These are phyloP conservation scores for Lipomyces orientalis DNA, from an alignment of 805 yeast species.

Conservation along the genomic window DNA sequence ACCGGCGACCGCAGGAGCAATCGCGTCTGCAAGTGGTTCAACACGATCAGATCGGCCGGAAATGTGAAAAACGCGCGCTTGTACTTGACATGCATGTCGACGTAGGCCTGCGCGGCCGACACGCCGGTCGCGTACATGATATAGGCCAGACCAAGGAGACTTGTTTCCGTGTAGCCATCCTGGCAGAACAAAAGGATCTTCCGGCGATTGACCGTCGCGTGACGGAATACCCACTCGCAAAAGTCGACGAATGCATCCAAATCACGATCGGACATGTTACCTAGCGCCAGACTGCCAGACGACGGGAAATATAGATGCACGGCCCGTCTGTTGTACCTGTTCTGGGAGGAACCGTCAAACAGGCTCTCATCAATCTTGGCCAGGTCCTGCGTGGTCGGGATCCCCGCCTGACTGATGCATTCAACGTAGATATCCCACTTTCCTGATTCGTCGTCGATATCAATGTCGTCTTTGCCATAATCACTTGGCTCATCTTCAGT, in stretches of 20 bases:
- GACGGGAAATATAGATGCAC: slow-evolving; percentile 65
- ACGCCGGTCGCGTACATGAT: slow-evolving; percentile 70
- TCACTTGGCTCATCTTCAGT: slow-evolving; percentile 27
- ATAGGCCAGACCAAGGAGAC: slow-evolving; percentile 73
- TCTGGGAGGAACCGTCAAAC: not conserved
- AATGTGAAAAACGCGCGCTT: slow-evolving; percentile 86
- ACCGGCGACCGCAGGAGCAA: slow-evolving; percentile 58
- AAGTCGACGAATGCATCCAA: slow-evolving; percentile 68
- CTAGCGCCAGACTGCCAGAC: slow-evolving; percentile 80
- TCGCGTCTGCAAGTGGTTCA: slow-evolving; percentile 68
- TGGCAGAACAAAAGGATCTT: slow-evolving; percentile 70
- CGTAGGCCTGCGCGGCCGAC: slow-evolving; percentile 66
- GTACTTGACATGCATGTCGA: slow-evolving; percentile 63
- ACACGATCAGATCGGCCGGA: slow-evolving; percentile 70
- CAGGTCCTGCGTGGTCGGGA: slow-evolving; percentile 29
- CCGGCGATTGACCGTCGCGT: slow-evolving; percentile 34
- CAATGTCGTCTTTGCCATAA: slow-evolving; percentile 13
- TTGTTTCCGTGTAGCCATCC: slow-evolving; percentile 92
- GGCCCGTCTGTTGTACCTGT: slow-evolving; percentile 10
- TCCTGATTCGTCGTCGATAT: slow-evolving; percentile 22
- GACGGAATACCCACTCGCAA: slow-evolving; percentile 65
- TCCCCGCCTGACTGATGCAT: slow-evolving; percentile 41
- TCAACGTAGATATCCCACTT: slow-evolving; percentile 47
- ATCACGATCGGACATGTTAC: slow-evolving; percentile 67
- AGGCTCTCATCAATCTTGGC: slow-evolving; percentile 25